Conservation (phyloP, 495 filamentous ascomycete genomes). For the Penicillium ochrochloron region DNA sequence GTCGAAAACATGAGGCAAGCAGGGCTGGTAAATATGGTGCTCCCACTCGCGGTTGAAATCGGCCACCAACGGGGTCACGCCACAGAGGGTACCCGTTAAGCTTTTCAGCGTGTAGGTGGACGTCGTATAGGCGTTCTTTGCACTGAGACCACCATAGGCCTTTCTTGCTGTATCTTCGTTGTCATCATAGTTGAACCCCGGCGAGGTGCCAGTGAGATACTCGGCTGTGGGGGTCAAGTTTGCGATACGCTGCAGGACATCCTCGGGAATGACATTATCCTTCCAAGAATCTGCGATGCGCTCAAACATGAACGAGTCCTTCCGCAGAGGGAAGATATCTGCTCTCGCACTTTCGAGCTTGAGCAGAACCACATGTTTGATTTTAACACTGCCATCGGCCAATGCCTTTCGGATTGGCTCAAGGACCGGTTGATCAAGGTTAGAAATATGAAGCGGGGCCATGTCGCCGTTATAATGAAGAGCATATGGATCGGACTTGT, state of each 20-base stretch:
- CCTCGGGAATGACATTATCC: slow-evolving; percentile 34
- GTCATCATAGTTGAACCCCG: slow-evolving; percentile 39
- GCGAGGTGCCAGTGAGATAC: slow-evolving; percentile 46
- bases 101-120: slow-evolving; percentile 56
- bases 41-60: slow-evolving; percentile 55
- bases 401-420: slow-evolving; percentile 38
- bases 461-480: slow-evolving; percentile 43
- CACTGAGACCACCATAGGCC: slow-evolving; percentile 48
- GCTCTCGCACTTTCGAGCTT: slow-evolving; percentile 55
- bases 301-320: slow-evolving; percentile 46
- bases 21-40: slow-evolving; percentile 56
- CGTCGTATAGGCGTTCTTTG: slow-evolving; percentile 48
- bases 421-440: slow-evolving; percentile 46
- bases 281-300: slow-evolving; percentile 42
- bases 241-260: slow-evolving; percentile 37
- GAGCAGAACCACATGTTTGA: slow-evolving; percentile 54
- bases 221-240: slow-evolving; percentile 50
- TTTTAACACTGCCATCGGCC: slow-evolving; percentile 40
- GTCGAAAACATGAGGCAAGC: slow-evolving; percentile 49
- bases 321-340: slow-evolving; percentile 54
- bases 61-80: slow-evolving; percentile 50
- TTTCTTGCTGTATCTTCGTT: slow-evolving; percentile 30
- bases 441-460: slow-evolving; percentile 53
- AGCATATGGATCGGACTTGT: slow-evolving; percentile 19
- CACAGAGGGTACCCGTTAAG: slow-evolving; percentile 51